Percentiles rank a stretch among this genome's conserved stretches.
Evolutionary conservation across 2,329 filamentous ascomycete genomes (phyloP).

Genomic region (Tolypocladium guangdongense): DNA sequence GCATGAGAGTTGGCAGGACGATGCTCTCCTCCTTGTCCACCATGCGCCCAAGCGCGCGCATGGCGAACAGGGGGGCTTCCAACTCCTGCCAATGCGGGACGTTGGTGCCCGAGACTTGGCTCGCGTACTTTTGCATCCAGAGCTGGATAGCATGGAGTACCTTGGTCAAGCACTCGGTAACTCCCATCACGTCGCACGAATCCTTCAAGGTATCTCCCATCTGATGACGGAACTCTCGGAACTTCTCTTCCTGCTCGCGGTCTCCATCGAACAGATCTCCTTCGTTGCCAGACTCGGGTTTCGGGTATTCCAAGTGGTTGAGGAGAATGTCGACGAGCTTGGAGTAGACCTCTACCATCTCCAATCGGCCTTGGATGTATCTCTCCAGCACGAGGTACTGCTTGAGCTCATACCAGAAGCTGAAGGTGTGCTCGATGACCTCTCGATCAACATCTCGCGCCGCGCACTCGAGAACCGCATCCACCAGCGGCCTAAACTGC

Average conservation of each 20-base stretch:
- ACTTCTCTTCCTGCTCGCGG: constrained; percentile 91
- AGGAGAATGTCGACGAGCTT: constrained; percentile 90
- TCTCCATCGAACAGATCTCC: constrained; percentile 90
- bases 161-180: constrained; percentile 82
- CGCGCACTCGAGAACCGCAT: constrained; percentile 85
- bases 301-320: constrained; percentile 78
- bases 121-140: constrained; percentile 77
- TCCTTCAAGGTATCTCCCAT: constrained; percentile 99
- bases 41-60: constrained; percentile 95
- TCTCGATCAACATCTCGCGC: constrained; percentile 80
- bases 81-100: constrained; percentile 95
- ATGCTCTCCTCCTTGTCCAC: constrained; percentile 80
- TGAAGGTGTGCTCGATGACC: constrained; percentile 86
- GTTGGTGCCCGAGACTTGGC: constrained; percentile 58
- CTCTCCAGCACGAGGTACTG: constrained; percentile 87
- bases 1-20: constrained; percentile 85
- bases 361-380: constrained; percentile 71
- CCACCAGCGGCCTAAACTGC: constrained; percentile 76
- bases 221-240: constrained; percentile 88
- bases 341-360: constrained; percentile 72
- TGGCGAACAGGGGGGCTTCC: constrained; percentile 87
- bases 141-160: constrained; percentile 74
- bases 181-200: constrained; percentile 89
- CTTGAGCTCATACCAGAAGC: constrained; percentile 98
- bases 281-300: constrained; percentile 61